These are phyloP conservation scores for Gamsiella multidivaricata DNA, from an alignment of 192 early-diverging fungal species.

Conservation along the genomic window DNA sequence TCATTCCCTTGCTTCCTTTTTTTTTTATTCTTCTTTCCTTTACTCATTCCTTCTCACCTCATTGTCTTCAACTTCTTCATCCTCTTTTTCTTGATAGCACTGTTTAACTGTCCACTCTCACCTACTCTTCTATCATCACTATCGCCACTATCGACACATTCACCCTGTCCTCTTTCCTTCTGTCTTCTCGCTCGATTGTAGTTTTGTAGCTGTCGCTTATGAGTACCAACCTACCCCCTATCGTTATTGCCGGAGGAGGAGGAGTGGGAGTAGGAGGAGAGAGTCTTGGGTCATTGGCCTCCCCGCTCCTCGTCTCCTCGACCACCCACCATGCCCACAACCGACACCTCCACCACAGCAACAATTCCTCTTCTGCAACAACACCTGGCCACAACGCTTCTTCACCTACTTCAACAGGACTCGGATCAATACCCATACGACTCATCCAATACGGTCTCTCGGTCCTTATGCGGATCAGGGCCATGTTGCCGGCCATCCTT, in stretches of 20 bases:
- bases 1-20: neutral
- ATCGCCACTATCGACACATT: too few relatives aligned
- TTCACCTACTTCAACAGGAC: conserved; percentile 3
- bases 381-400: neutral
- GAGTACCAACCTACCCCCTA: neutral
- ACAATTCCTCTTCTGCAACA: neutral
- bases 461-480: conserved; percentile 25
- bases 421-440: conserved; percentile 22
- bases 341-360: neutral
- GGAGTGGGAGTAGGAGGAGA: too few relatives aligned
- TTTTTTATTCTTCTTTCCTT: neutral
- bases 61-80: neutral
- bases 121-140: neutral
- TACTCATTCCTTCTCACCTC: neutral
- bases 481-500: conserved; percentile 13
- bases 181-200: neutral
- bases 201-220: neutral
- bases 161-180: neutral
- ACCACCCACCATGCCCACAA: neutral
- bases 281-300: neutral
- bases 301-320: conserved; percentile 8
- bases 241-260: too few relatives aligned
- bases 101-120: too few relatives aligned
- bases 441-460: conserved; percentile 21
- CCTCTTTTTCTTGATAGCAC: neutral